Evolutionary conservation across 345 rosid species (phyloP).

Genomic region (Eucalyptus pumila): DNA sequence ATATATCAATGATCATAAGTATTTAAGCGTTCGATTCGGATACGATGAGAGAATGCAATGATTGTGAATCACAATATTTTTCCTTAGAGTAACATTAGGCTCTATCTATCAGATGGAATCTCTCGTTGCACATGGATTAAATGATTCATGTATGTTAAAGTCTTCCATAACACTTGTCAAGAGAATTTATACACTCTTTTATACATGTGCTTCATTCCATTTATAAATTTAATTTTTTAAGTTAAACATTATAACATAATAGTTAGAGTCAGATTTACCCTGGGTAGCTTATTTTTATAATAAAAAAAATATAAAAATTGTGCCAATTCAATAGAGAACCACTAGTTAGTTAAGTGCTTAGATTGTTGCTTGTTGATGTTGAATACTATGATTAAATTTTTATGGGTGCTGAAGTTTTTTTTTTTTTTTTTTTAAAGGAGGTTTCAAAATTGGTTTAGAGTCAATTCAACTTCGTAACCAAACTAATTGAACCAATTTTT

Average conservation of each 20-base stretch:
- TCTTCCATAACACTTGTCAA: not conserved
- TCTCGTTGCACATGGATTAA: not conserved
- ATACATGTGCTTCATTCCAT: not conserved
- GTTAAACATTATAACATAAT: no score
- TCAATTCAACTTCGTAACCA: not conserved
- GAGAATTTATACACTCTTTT: not conserved
- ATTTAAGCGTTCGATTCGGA: not conserved
- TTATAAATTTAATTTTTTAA: not conserved
- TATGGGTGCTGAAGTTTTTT: not conserved
- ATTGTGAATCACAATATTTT: not conserved
- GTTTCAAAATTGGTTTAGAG: not conserved
- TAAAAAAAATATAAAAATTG: not conserved
- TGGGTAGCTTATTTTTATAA: not conserved
- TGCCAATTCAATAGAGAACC: not conserved
- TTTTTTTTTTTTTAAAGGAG: no score
- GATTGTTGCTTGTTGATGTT: not conserved
- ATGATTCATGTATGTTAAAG: not conserved
- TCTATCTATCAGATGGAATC: no score
- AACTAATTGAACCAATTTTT: not conserved
- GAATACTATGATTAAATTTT: not conserved
- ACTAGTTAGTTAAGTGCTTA: not conserved
- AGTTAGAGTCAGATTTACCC: not conserved
- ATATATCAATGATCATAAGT: not conserved
- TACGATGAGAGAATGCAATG: fast-evolving
- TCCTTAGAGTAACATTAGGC: not conserved